phyloP scores from a whole-genome alignment of 306 rosid genomes.

The Cicer arietinum region DNA sequence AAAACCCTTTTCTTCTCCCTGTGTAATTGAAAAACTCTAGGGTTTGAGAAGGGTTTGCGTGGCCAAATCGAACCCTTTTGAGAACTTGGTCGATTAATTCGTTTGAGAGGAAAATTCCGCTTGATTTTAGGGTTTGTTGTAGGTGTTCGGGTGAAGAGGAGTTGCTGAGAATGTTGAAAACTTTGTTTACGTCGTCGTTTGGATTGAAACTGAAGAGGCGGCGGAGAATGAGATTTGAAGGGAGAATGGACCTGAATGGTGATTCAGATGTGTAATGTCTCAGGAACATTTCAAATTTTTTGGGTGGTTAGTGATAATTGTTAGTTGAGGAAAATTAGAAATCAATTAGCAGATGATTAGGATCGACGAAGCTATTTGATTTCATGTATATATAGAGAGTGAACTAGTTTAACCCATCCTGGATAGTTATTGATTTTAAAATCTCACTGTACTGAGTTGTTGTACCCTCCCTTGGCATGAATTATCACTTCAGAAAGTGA shows the following conservation, averaged over 20 bases:
- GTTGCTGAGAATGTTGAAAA: conserved; percentile 55
- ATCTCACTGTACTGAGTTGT: too few relatives aligned
- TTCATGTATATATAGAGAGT: too few relatives aligned
- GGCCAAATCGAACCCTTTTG: conserved; percentile 83
- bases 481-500: too few relatives aligned
- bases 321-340: too few relatives aligned
- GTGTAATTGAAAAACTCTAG: conserved; percentile 74
- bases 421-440: too few relatives aligned
- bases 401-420: too few relatives aligned
- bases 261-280: conserved; percentile 37
- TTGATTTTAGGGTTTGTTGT: conserved; percentile 62
- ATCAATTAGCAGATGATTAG: neutral
- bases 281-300: conserved; percentile 38
- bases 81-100: conserved; percentile 75
- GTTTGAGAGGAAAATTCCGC: conserved; percentile 72
- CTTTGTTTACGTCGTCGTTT: conserved; percentile 54
- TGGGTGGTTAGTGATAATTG: neutral
- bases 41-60: conserved; percentile 73
- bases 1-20: conserved; percentile 73
- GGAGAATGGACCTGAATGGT: conserved; percentile 38
- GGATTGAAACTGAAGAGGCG: conserved; percentile 42
- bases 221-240: conserved; percentile 24
- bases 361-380: neutral
- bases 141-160: conserved; percentile 51
- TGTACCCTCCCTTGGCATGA: too few relatives aligned